These are phyloP conservation scores for Ogataea methylovora DNA, from an alignment of 805 yeast species.

Conservation along the genomic window DNA sequence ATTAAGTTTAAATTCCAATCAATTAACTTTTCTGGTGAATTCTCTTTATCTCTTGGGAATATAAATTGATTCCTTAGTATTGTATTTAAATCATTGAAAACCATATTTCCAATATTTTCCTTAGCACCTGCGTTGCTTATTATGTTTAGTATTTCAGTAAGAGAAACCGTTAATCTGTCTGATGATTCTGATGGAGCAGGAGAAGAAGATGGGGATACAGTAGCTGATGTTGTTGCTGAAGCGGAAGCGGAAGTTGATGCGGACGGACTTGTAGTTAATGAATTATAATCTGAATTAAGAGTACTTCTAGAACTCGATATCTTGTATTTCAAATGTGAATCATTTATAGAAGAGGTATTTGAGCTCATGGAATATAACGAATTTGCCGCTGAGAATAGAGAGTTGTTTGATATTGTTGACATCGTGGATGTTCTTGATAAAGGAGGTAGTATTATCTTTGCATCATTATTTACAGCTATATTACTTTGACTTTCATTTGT, in stretches of 20 bases:
- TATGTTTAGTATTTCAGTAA: conserved; percentile 9
- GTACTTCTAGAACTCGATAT: background rate
- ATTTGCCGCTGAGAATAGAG: background rate
- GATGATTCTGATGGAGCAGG: conserved; percentile 2
- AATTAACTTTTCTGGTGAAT: conserved; percentile 31
- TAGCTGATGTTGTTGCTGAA: background rate
- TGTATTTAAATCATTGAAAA: conserved; percentile 18
- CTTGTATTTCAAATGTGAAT: background rate
- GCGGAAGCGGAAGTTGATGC: no score
- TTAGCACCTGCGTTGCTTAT: background rate
- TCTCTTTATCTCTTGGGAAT: background rate
- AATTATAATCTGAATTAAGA: background rate
- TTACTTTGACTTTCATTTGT: background rate
- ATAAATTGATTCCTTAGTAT: conserved; percentile 6
- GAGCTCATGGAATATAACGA: background rate
- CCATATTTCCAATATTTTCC: conserved; percentile 16
- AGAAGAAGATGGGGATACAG: background rate
- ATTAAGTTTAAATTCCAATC: conserved; percentile 49
- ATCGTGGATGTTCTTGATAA: conserved; percentile 2
- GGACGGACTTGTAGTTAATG: background rate
- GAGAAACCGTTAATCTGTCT: conserved; percentile 1
- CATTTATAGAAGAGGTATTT: background rate
- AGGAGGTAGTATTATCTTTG: background rate
- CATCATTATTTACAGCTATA: background rate
- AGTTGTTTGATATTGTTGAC: conserved; percentile 1